These are phyloP conservation scores for Tephrocybe sp. DNA, from an alignment of 768 basidiomycete species.

Conservation along the genomic window DNA sequence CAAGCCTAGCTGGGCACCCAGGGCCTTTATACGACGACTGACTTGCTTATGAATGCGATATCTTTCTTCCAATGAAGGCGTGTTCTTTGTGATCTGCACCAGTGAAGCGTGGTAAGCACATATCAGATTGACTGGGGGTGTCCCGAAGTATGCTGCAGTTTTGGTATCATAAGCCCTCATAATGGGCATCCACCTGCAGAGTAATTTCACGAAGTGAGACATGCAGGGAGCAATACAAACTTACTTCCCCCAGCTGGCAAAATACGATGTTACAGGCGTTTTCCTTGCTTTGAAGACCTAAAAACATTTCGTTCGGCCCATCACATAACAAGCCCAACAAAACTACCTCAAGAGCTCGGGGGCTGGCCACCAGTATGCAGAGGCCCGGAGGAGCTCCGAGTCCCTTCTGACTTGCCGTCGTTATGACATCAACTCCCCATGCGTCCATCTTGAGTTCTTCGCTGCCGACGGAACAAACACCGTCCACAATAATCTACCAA, in stretches of 20 bases:
- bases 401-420: slow-evolving; percentile 84
- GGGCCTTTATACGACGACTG: slow-evolving; percentile 61
- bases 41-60: slow-evolving; percentile 68
- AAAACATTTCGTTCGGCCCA: neutral
- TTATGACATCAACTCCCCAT: slow-evolving; percentile 84
- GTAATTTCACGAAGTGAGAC: neutral
- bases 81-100: slow-evolving; percentile 54
- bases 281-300: slow-evolving; percentile 58
- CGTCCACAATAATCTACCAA: slow-evolving; percentile 70
- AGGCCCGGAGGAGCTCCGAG: slow-evolving; percentile 86
- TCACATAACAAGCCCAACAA: neutral
- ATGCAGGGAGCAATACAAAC: slow-evolving; percentile 4
- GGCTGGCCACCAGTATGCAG: slow-evolving; percentile 74
- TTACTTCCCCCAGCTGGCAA: slow-evolving; percentile 83
- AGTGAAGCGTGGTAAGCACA: slow-evolving; percentile 83
- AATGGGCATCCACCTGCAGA: slow-evolving; percentile 73
- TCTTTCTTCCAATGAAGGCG: slow-evolving; percentile 66
- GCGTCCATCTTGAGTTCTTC: slow-evolving; percentile 89
- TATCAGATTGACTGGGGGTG: slow-evolving; percentile 85
- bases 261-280: slow-evolving; percentile 67
- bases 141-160: slow-evolving; percentile 82
- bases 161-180: slow-evolving; percentile 85
- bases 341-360: slow-evolving; percentile 61
- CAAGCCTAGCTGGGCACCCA: slow-evolving; percentile 64
- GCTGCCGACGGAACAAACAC: slow-evolving; percentile 89